These are phyloP conservation scores for Pyrenophora graminea DNA, from an alignment of 2,329 filamentous ascomycete genomes.

Conservation along the genomic window DNA sequence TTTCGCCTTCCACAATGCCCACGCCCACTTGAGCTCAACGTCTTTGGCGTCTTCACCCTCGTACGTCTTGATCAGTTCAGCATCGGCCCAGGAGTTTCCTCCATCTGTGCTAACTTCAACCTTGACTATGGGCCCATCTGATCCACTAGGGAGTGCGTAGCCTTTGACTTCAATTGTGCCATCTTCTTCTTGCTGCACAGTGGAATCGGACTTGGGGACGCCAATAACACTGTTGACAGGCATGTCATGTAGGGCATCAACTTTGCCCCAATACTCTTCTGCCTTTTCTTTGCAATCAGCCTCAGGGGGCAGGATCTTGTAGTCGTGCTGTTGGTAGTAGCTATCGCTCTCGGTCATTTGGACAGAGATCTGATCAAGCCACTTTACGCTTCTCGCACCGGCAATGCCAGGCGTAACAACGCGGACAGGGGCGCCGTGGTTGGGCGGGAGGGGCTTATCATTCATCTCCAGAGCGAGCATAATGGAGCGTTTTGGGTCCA, in stretches of 20 bases:
- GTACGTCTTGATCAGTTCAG: conserved; percentile 43
- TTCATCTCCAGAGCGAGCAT: conserved; percentile 53
- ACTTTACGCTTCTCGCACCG: conserved; percentile 61
- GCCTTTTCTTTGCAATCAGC: conserved; percentile 55
- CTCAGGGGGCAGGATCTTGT: conserved; percentile 62
- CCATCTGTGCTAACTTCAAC: conserved; percentile 60
- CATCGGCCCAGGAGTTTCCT: conserved; percentile 56
- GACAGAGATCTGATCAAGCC: conserved; percentile 59
- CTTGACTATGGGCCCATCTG: conserved; percentile 56
- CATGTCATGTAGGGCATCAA: conserved; percentile 59
- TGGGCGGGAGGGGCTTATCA: conserved; percentile 50
- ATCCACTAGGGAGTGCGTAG: conserved; percentile 60
- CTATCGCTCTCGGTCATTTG: conserved; percentile 57
- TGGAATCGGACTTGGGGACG: conserved; percentile 52
- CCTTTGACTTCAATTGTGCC: conserved; percentile 56
- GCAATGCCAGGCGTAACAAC: conserved; percentile 58
- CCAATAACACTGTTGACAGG: conserved; percentile 61
- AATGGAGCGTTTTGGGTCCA: conserved; percentile 25
- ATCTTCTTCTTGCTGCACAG: conserved; percentile 46
- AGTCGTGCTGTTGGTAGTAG: conserved; percentile 63
- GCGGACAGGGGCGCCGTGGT: conserved; percentile 59
- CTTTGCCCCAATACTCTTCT: conserved; percentile 57
- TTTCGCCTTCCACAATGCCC: conserved; percentile 59
- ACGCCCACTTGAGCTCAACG: conserved; percentile 57
- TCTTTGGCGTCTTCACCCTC: conserved; percentile 19